Evolutionary conservation across 1,139 yeast genomes (phyloP).

Genomic region (Taphrina populina): DNA sequence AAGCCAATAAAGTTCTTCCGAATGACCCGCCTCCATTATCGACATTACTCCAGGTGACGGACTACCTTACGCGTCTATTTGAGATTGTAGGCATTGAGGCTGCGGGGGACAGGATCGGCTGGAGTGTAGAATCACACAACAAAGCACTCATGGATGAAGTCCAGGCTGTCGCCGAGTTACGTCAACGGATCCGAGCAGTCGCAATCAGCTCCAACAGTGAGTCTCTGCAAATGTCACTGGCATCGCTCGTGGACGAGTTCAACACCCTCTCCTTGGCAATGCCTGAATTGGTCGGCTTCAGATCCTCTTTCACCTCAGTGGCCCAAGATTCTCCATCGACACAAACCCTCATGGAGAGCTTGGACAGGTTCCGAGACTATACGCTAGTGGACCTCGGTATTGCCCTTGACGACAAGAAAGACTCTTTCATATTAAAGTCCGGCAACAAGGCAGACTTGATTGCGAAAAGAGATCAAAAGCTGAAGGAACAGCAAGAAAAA

Average conservation of each 20-base stretch:
- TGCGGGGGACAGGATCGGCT: conserved; percentile 21
- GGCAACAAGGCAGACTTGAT: conserved; percentile 71
- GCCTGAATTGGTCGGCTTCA: conserved; percentile 9
- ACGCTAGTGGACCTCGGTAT: conserved; percentile 75
- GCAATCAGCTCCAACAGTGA: background rate
- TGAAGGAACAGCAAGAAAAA: conserved; percentile 49
- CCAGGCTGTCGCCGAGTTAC: conserved; percentile 7
- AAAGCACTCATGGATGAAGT: conserved; percentile 11
- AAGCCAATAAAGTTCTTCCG: conserved; percentile 21
- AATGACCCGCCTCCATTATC: background rate
- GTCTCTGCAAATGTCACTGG: background rate
- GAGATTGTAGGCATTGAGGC: conserved; percentile 24
- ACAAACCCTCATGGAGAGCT: conserved; percentile 52
- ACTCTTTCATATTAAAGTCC: conserved; percentile 70
- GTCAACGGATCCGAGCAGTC: conserved; percentile 9
- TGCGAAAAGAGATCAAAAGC: conserved; percentile 56
- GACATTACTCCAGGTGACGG: background rate
- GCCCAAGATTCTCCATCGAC: conserved; percentile 1
- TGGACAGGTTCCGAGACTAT: conserved; percentile 60
- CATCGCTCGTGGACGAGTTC: background rate
- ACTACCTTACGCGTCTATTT: conserved; percentile 9
- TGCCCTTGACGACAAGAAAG: conserved; percentile 76
- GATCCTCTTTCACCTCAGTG: background rate
- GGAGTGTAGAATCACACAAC: conserved; percentile 1
- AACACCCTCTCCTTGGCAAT: background rate